These are phyloP conservation scores for Tetragonia tetragonoides DNA, from an alignment of 148 eudicot genomes.

Conservation along the genomic window DNA sequence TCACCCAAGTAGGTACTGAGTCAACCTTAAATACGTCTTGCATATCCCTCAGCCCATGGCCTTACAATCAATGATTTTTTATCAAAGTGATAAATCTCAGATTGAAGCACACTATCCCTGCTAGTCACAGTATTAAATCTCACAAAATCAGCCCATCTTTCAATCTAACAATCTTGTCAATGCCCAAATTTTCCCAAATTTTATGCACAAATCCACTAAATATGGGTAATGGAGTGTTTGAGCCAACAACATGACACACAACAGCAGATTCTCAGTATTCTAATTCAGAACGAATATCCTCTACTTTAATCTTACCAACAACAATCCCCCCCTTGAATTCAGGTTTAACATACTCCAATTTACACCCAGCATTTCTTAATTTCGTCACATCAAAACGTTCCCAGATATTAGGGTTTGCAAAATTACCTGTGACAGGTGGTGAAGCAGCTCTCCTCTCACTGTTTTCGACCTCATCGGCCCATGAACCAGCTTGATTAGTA, in stretches of 20 bases:
- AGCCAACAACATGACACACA: neutral
- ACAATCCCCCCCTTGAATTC: neutral
- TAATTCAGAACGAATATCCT: neutral
- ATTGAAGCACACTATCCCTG: neutral
- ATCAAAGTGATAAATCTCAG: neutral
- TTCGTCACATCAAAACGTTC: neutral
- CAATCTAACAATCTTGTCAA: neutral
- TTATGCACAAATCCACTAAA: neutral
- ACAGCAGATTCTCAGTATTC: neutral
- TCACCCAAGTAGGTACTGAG: neutral
- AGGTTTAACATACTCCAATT: neutral
- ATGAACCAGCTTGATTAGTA: too few species aligned
- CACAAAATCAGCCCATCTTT: neutral
- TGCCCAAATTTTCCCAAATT: neutral
- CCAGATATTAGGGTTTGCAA: too few species aligned
- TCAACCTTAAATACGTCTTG: neutral
- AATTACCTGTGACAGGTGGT: too few species aligned
- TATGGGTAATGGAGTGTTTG: neutral
- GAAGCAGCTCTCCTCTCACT: too few species aligned
- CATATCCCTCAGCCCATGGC: neutral
- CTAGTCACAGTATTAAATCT: neutral
- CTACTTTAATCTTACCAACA: neutral
- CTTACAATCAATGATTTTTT: neutral
- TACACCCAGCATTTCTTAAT: neutral
- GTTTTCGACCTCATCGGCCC: too few species aligned